A percentile compares a stretch with the other conserved stretches of the same genome.
Conservation (phyloP, 2,329 filamentous ascomycete genomes). For the Fusarium coffeatum region DNA sequence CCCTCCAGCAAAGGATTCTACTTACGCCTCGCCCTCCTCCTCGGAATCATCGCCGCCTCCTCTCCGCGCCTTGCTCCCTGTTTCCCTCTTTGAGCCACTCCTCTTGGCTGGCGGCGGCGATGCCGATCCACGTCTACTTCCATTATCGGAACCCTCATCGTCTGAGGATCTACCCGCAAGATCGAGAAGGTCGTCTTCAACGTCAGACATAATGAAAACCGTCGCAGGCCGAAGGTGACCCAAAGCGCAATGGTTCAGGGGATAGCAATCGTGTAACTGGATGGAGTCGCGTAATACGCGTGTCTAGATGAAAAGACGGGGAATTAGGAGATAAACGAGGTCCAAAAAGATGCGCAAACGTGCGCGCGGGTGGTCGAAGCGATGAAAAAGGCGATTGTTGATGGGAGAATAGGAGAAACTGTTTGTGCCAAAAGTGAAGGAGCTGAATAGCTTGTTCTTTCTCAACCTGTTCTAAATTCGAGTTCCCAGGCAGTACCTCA, state of each 20-base stretch:
- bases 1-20: slow-evolving; percentile 30
- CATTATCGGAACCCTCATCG: slow-evolving; percentile 66
- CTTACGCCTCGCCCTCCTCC: slow-evolving; percentile 70
- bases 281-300: slow-evolving; percentile 32
- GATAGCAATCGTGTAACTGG: neutral
- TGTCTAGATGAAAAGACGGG: slow-evolving; percentile 3
- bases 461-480: slow-evolving; percentile 42
- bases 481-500: slow-evolving; percentile 35
- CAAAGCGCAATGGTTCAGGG: slow-evolving; percentile 27
- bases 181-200: slow-evolving; percentile 93
- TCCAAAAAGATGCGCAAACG: slow-evolving; percentile 14
- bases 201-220: slow-evolving; percentile 76
- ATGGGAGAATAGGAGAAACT: slow-evolving; percentile 17
- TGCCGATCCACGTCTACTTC: slow-evolving; percentile 66
- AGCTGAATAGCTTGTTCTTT: slow-evolving; percentile 29
- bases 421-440: slow-evolving; percentile 32
- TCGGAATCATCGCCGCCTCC: slow-evolving; percentile 60
- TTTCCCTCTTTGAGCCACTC: slow-evolving; percentile 46
- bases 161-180: slow-evolving; percentile 83
- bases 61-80: slow-evolving; percentile 62
- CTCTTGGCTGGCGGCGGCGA: slow-evolving; percentile 59
- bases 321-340: slow-evolving; percentile 2
- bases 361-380: slow-evolving; percentile 11
- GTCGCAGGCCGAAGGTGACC: slow-evolving; percentile 6
- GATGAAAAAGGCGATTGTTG: slow-evolving; percentile 25